These are phyloP conservation scores for Mycena haematopus DNA, from an alignment of 768 basidiomycete species.

Conservation along the genomic window DNA sequence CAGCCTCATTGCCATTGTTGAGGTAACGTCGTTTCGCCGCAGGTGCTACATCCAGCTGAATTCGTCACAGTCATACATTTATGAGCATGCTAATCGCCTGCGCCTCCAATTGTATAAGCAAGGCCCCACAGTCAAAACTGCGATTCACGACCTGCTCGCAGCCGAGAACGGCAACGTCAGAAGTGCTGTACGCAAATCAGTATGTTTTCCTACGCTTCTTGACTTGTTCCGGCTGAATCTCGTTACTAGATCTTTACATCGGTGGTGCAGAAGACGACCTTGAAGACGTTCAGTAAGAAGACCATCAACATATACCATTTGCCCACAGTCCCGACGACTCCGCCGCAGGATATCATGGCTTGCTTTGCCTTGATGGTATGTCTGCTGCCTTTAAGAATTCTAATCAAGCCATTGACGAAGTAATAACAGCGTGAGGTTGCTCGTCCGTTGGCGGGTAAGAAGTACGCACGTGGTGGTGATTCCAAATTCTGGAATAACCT, in stretches of 20 bases:
- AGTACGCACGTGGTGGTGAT: neutral
- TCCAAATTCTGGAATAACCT: neutral
- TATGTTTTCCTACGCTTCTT: neutral
- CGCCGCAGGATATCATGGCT: constrained; percentile 2
- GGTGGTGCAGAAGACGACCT: neutral
- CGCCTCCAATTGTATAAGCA: neutral
- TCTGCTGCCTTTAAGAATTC: neutral
- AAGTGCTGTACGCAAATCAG: neutral
- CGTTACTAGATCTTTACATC: neutral
- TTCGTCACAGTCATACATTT: neutral
- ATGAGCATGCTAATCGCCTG: constrained; percentile 1
- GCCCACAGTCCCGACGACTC: neutral
- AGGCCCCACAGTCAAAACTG: neutral
- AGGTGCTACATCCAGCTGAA: neutral
- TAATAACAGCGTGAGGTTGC: neutral
- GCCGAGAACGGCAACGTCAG: neutral
- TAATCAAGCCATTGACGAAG: neutral
- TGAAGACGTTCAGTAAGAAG: neutral
- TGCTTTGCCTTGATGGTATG: constrained; percentile 1
- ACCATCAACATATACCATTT: neutral
- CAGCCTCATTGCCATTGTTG: neutral
- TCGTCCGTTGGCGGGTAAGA: neutral
- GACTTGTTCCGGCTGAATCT: neutral
- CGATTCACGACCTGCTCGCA: neutral
- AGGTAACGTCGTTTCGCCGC: neutral